Evolutionary conservation across 2,329 filamentous ascomycete genomes (phyloP).

Genomic region (Hymenoscyphus infarciens): DNA sequence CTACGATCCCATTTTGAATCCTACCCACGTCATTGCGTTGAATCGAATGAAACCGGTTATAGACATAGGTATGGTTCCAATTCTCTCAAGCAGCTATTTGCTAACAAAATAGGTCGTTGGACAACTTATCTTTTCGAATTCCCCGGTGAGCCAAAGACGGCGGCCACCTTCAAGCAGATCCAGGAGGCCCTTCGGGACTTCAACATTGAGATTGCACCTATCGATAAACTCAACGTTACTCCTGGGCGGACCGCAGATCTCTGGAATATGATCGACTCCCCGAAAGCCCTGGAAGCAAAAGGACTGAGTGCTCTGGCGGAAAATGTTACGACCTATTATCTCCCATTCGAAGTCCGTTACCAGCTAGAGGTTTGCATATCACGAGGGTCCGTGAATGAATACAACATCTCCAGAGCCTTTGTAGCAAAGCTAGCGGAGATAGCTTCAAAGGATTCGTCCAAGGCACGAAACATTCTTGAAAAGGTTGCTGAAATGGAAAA

Average conservation of each 20-base stretch:
- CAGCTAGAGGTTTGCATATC: conserved; percentile 94
- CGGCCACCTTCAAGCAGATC: conserved; percentile 19
- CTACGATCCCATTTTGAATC: conserved; percentile 39
- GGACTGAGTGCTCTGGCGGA: conserved; percentile 33
- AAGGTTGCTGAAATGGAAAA: conserved; percentile 59
- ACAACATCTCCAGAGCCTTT: conserved; percentile 67
- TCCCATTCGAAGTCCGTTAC: conserved; percentile 75
- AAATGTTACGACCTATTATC: conserved; percentile 17
- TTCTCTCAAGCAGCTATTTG: not conserved
- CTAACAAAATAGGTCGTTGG: conserved; percentile 51
- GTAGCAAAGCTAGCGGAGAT: conserved; percentile 55
- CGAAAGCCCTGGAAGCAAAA: conserved; percentile 19
- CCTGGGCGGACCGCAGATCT: conserved; percentile 37
- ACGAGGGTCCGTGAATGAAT: conserved; percentile 70
- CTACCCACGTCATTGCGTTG: conserved; percentile 41
- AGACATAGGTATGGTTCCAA: conserved; percentile 46
- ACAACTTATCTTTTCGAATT: conserved; percentile 55
- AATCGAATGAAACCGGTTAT: conserved; percentile 49
- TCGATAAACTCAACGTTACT: conserved; percentile 42
- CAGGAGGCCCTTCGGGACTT: conserved; percentile 57
- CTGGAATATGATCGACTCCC: conserved; percentile 42
- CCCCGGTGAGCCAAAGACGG: conserved; percentile 11
- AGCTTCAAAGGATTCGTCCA: conserved; percentile 39
- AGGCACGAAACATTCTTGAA: conserved; percentile 67
- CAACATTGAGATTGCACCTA: conserved; percentile 57